Base-by-base conservation (phyloP, 2,329 filamentous ascomycete genomes). In the Alternaria postmessia region DNA sequence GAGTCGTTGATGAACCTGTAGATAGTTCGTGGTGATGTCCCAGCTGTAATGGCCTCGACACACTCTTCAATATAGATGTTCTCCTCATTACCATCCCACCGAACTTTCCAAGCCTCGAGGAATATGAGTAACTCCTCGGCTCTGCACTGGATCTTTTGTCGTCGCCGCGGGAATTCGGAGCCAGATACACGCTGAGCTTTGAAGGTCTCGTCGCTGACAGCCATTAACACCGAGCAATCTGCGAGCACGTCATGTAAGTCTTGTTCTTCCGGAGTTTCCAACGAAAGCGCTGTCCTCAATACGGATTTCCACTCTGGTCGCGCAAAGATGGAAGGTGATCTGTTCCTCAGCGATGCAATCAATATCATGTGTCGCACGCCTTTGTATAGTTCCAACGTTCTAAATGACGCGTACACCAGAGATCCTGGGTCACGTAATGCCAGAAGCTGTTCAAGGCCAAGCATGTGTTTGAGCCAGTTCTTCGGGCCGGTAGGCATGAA, bases 171-270 rank as follows among this genome's bases (percentile, higher is more conserved):
- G 26, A 20, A 41, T 8, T 14, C n/a, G 9, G 20, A 26, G 16
- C 30, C 46, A 16, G 34, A 49, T 26, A 20, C 2, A 43, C 30
- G 16, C 30, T 20, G 5, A n/a, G 14, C 28, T 24, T 48, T 54
- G 24, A 55, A 7, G 7, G 67, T 14, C 34, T 59, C 56, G 26
- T 71, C 62, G 14, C 61, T 51, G 24, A 66, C 57, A 4, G 68
- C 57, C 20, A 65, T 54, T n/a, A 73, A 30, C 14, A 70, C 67
- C 4, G 72, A 68, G 54, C 71, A 75, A 38, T 75, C 72, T 42
- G 72, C 73, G 32, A 76, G 55, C 6, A 72, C 38, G 46, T 75
- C 67, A 34, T 68, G 72, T n/a, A 76, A 47, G 8, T 69, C 65
- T 28, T 74, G 69, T 57, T 73, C 65, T 24, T 66, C 48, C 28